Percentiles rank a stretch among this genome's conserved stretches.
These are phyloP conservation scores for Clavispora carvajalis DNA, from an alignment of 805 yeast species.

Conservation along the genomic window DNA sequence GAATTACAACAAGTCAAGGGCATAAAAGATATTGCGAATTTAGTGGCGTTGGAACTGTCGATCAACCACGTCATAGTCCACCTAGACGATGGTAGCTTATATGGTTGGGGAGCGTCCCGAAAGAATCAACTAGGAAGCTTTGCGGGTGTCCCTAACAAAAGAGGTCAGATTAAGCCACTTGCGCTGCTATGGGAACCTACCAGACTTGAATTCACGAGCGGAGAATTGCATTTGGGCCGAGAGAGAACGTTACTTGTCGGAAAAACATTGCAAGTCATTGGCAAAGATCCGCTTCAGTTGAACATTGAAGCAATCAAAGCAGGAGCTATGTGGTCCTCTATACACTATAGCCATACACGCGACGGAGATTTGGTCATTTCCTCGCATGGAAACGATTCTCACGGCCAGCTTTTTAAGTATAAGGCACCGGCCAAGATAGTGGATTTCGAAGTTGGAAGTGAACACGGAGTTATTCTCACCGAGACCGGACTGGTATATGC, in stretches of 20 bases:
- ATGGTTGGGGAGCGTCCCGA: constrained; percentile 68
- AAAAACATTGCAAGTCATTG: constrained; percentile 14
- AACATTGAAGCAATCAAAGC: constrained; percentile 17
- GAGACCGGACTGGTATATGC: constrained; percentile 41
- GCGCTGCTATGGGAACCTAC: constrained; percentile 21
- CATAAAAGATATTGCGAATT: background rate
- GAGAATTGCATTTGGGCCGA: constrained; percentile 45
- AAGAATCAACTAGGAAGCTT: constrained; percentile 47
- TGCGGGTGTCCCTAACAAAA: background rate
- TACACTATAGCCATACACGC: constrained; percentile 37
- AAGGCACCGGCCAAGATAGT: constrained; percentile 3
- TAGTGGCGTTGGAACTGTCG: constrained; percentile 27
- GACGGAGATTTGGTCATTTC: constrained; percentile 14
- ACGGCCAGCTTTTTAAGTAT: constrained; percentile 54
- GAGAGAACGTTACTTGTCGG: constrained; percentile 46
- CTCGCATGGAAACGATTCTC: constrained; percentile 72
- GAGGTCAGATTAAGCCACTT: constrained; percentile 10
- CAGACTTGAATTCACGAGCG: constrained; percentile 11
- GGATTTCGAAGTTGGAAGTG: constrained; percentile 64
- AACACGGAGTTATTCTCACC: constrained; percentile 61
- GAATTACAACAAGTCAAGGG: background rate
- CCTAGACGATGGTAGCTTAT: constrained; percentile 37
- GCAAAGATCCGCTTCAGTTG: constrained; percentile 10
- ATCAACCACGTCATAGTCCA: constrained; percentile 42
- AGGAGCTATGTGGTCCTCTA: constrained; percentile 74